Evolutionary conservation across 2,329 filamentous ascomycete genomes (phyloP), one percentile per base, ranked within the genome.

Genomic region (Fusarium camptoceras): DNA sequence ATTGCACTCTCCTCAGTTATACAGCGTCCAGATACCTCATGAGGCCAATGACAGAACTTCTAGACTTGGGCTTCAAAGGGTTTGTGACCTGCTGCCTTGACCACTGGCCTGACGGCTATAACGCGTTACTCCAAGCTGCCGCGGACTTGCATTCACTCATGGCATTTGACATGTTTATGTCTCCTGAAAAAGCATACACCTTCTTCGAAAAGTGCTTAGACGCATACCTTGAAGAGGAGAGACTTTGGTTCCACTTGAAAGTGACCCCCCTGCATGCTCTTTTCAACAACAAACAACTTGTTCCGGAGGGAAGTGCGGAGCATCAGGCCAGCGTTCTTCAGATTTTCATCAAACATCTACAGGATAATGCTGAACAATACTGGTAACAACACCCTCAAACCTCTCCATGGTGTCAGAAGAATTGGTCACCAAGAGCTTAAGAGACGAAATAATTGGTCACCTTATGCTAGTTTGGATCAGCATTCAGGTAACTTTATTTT

Each of bases 1-100:
- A 63, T 2, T 75, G 73, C 24, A 75, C 72, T 25, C 66, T 75
- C 15, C 56, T 75, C 41, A 75, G 73, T 34, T 73, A 68, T 25
- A 68, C 72, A n/a, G 61, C 69, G 2, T 39, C 55, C 1, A 28
- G 46, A 1, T 11, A 28, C 6, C 39, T 48, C 15, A 49, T 60
- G 16, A 41, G 48, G 0, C 48, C 66, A 10, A 71, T 75, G 66
- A 12, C 73, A 10, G 70, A 73, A 41, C 71, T 73, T 9, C 16
- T 75, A 8, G 68, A 72, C 11, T 28, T 65, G 24, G 73, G 68
- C 1, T 55, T 75, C 18, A 49, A 20, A 5, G 73, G 72, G 4
- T 67, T 75, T 41, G 56, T 68, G 15, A 48, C 66, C 11, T 59
- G 68, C 6, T 75, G 73, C 16, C 50, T 37, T 8, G 30, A 54